phyloP scores from a whole-genome alignment of 345 rosid species.

The Corchorus olitorius region DNA sequence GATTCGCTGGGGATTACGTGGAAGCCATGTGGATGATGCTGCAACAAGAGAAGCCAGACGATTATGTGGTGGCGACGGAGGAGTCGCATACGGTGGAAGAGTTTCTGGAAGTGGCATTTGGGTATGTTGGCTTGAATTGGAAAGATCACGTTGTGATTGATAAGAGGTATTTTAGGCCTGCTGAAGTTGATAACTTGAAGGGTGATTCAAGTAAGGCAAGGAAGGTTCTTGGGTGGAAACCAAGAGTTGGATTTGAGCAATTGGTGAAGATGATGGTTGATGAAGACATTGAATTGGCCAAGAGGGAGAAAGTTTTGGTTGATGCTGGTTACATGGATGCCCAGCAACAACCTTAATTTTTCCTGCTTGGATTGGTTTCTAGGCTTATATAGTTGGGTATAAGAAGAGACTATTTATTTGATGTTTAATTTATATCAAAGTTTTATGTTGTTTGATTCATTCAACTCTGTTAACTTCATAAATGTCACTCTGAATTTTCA shows the following conservation, averaged over 20 bases:
- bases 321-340: slow-evolving; percentile 83
- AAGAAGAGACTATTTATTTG: not conserved
- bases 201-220: slow-evolving; percentile 22
- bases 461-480: slow-evolving; percentile 7
- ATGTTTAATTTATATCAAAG: not conserved
- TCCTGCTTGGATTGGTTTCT: not conserved
- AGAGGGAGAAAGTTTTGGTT: slow-evolving; percentile 77
- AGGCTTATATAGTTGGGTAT: not conserved
- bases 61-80: slow-evolving; percentile 95
- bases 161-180: slow-evolving; percentile 48
- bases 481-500: not conserved
- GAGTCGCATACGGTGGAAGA: slow-evolving; percentile 90
- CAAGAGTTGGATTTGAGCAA: slow-evolving; percentile 68
- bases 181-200: slow-evolving; percentile 48
- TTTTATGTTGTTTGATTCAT: slow-evolving; percentile 11
- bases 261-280: slow-evolving; percentile 87
- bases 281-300: slow-evolving; percentile 70
- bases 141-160: slow-evolving; percentile 49
- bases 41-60: slow-evolving; percentile 91
- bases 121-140: slow-evolving; percentile 57
- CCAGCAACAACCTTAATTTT: slow-evolving; percentile 66
- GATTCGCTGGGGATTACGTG: slow-evolving; percentile 92
- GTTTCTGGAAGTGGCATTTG: slow-evolving; percentile 76
- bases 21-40: slow-evolving; percentile 99
- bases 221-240: slow-evolving; percentile 57